phyloP scores from a whole-genome alignment of 2,329 filamentous ascomycete species.

The Coniochaeta hoffmannii region DNA sequence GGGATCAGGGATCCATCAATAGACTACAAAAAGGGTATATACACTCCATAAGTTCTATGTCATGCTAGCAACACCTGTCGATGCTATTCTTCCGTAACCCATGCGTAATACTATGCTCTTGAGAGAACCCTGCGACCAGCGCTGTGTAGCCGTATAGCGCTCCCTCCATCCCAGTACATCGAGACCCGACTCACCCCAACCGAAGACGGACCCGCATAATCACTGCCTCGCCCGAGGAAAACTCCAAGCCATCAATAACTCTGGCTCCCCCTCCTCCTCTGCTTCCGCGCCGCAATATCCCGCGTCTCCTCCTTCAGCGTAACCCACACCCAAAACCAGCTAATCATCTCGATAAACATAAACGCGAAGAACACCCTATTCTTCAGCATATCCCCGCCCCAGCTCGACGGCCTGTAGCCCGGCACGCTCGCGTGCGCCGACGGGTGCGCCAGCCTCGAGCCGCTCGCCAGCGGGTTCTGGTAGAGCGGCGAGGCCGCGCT shows the following conservation, averaged over 20 bases:
- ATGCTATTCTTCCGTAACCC: too few relatives aligned
- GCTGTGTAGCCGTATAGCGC: neutral
- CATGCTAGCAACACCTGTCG: too few relatives aligned
- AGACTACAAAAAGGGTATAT: constrained; percentile 1
- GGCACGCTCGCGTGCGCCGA: constrained; percentile 24
- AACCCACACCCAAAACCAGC: constrained; percentile 82
- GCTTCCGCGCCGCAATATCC: constrained; percentile 31
- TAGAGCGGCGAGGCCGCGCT: constrained; percentile 42
- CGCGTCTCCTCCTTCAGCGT: constrained; percentile 59
- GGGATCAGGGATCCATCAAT: neutral
- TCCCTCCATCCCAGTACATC: neutral
- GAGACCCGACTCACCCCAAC: neutral
- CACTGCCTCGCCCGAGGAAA: too few relatives aligned
- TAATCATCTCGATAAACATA: constrained; percentile 73
- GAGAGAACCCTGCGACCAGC: neutral
- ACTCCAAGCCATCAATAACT: neutral
- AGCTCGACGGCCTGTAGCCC: constrained; percentile 29
- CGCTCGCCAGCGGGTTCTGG: constrained; percentile 19
- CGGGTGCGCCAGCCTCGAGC: constrained; percentile 26
- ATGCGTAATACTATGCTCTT: neutral
- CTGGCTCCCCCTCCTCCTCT: constrained; percentile 10
- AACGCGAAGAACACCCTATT: constrained; percentile 82
- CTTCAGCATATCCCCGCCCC: constrained; percentile 62
- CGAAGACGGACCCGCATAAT: neutral
- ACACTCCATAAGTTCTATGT: neutral